phyloP scores from a whole-genome alignment of 495 filamentous ascomycete genomes.

The Hypoxylon cercidicola region DNA sequence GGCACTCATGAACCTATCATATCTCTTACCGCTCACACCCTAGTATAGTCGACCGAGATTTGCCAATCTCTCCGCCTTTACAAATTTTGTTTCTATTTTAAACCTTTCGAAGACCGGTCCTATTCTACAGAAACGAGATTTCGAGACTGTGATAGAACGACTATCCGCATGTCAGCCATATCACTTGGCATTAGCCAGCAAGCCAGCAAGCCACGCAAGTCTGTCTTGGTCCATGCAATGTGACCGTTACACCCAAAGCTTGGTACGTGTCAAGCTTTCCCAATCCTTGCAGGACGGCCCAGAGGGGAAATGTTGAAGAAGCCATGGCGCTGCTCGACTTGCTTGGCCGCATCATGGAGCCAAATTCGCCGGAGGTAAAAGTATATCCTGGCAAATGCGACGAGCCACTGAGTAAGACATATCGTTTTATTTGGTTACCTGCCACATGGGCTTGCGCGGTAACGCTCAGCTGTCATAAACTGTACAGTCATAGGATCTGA shows the following conservation, averaged over 20 bases:
- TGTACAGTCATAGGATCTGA: constrained; percentile 1
- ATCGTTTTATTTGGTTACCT: constrained; percentile 11
- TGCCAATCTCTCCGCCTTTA: constrained; percentile 12
- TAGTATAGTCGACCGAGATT: constrained; percentile 20
- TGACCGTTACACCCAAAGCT: constrained; percentile 35
- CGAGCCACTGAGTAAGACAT: neutral
- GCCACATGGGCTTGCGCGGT: constrained; percentile 15
- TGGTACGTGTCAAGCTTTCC: constrained; percentile 43
- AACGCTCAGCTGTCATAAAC: neutral
- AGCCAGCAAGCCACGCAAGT: constrained; percentile 9
- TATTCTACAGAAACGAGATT: neutral
- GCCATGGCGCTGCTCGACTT: constrained; percentile 9
- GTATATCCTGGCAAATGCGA: constrained; percentile 28
- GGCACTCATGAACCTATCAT: constrained; percentile 29
- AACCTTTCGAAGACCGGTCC: neutral
- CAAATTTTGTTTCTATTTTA: constrained; percentile 34
- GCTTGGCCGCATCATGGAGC: constrained; percentile 39
- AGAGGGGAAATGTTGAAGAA: constrained; percentile 34
- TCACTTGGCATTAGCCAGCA: neutral
- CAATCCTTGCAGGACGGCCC: constrained; percentile 24
- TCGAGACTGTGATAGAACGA: constrained; percentile 13
- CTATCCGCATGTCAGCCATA: neutral
- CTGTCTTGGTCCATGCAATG: constrained; percentile 37
- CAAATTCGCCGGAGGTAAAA: constrained; percentile 35
- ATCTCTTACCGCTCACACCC: constrained; percentile 14